Evolutionary conservation across 2,329 filamentous ascomycete species (phyloP).

Genomic region (Pestalotiopsis sp.): DNA sequence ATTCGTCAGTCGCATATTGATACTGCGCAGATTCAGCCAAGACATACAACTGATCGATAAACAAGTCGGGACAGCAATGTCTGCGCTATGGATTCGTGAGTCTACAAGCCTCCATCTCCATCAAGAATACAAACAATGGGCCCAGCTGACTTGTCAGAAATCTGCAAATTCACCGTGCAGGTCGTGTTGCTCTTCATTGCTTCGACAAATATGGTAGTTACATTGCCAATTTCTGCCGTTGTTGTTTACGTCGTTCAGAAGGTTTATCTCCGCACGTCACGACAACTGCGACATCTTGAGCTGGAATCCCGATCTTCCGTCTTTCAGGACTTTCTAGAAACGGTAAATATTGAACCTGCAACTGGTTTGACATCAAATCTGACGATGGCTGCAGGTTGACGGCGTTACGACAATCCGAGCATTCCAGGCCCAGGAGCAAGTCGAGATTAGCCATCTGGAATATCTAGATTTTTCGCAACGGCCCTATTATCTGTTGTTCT

Average conservation of each 20-base stretch:
- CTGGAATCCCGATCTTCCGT: constrained; percentile 55
- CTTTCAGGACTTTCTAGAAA: constrained; percentile 32
- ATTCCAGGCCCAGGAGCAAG: constrained; percentile 45
- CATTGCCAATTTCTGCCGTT: constrained; percentile 44
- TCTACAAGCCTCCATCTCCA: constrained; percentile 8
- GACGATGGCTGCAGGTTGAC: constrained; percentile 28
- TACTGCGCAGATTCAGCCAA: constrained; percentile 41
- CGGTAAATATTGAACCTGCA: constrained; percentile 18
- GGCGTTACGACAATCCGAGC: constrained; percentile 50
- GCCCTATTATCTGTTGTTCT: constrained; percentile 51
- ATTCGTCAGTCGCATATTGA: constrained; percentile 23
- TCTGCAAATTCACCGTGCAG: constrained; percentile 44
- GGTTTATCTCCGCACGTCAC: constrained; percentile 56
- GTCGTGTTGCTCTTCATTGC: constrained; percentile 46
- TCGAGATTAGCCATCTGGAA: constrained; percentile 17
- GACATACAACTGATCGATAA: constrained; percentile 47
- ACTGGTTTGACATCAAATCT: background rate
- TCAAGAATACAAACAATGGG: constrained; percentile 36
- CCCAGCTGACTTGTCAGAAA: constrained; percentile 28
- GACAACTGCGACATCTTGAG: constrained; percentile 58
- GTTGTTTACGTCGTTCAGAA: constrained; percentile 50
- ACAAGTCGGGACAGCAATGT: constrained; percentile 38
- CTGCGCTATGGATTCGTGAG: constrained; percentile 37
- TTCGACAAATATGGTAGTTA: constrained; percentile 46
- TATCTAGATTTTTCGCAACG: constrained; percentile 48